Evolutionary conservation across 2,329 filamentous ascomycete species (phyloP).

Genomic region (Fulvia fulva): DNA sequence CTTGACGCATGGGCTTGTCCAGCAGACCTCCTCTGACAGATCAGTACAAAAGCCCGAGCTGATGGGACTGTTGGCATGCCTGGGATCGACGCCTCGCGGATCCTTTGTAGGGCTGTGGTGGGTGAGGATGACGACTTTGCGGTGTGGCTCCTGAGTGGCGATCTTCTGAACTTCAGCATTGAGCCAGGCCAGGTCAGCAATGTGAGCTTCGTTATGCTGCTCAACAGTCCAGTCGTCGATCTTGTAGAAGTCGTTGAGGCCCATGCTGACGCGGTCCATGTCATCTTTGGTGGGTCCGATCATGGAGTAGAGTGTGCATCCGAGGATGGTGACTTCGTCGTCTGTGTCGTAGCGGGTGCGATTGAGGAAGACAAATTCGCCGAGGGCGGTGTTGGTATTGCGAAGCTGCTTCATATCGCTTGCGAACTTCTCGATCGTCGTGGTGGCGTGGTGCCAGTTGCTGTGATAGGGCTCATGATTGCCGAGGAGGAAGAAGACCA

Average conservation of each 20-base stretch:
- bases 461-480: slow-evolving; percentile 55
- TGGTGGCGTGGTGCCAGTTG: slow-evolving; percentile 35
- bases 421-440: slow-evolving; percentile 24
- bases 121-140: slow-evolving; percentile 39
- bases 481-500: slow-evolving; percentile 52
- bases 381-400: slow-evolving; percentile 26
- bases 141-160: slow-evolving; percentile 14
- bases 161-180: slow-evolving; percentile 34
- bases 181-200: slow-evolving; percentile 43
- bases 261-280: slow-evolving; percentile 7
- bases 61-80: slow-evolving; percentile 25
- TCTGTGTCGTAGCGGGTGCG: slow-evolving; percentile 26
- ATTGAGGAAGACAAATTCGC: slow-evolving; percentile 42
- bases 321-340: slow-evolving; percentile 32
- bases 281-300: slow-evolving; percentile 2
- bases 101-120: slow-evolving; percentile 44
- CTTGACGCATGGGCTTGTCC: slow-evolving; percentile 2
- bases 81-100: slow-evolving; percentile 33
- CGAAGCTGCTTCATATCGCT: neutral
- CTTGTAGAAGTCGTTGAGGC: slow-evolving; percentile 14
- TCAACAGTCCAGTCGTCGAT: slow-evolving; percentile 37
- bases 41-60: slow-evolving; percentile 11
- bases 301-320: slow-evolving; percentile 29
- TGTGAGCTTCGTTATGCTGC: slow-evolving; percentile 38
- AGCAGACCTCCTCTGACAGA: slow-evolving; percentile 8